Evolutionary conservation across 192 early-diverging fungal species (phyloP), one percentile per base, ranked within the genome.

Genomic region (Coemansia sp.): DNA sequence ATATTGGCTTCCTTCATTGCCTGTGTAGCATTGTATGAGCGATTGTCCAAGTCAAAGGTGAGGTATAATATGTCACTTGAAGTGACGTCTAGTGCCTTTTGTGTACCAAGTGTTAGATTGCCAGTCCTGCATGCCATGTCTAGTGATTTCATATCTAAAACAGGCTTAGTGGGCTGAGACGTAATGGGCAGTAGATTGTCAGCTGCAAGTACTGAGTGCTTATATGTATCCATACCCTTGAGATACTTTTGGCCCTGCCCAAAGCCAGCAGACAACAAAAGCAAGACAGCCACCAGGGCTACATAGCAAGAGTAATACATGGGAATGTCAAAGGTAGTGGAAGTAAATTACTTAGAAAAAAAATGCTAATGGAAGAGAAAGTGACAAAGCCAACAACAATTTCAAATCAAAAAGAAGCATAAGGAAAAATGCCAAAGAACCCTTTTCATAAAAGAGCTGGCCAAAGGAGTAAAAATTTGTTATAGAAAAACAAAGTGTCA

Each of bases 231-330:
- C 47, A 51, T 51, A 12, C 32, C 54, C 31, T 57, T 36, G 54
- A 57, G 32, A 57, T 19, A 36, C 29, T 57, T 57, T 57, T 57
- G 54, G 4, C 31, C 54, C 3, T 37, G 32, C 3, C 17, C 29
- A 10, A 20, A 3, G 32, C 7, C 6, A 19, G 17, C 54, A 57
- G 32, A 57, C 6, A 2, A 9, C 29, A 36, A n/a, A 57, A 20
- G n/a, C 0, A 17, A 37, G 29, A 25, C 32, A 36, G 54, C 54
- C 54, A 57, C 54, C 54, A 57, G 54, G 54, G 54, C 54, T 14
- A 22, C 15, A 20, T 10, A 36, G 7, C 2, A 36, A n/a, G 5
- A 36, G 14, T 15, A 29, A 24, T 54, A 12, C 51, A 54, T 54
- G 0, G 31, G 37, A 38, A 11, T 38, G 37, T 38, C 10, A 38